These are phyloP conservation scores for Pleomassaria siparia DNA, from an alignment of 2,329 filamentous ascomycete species.

Conservation along the genomic window DNA sequence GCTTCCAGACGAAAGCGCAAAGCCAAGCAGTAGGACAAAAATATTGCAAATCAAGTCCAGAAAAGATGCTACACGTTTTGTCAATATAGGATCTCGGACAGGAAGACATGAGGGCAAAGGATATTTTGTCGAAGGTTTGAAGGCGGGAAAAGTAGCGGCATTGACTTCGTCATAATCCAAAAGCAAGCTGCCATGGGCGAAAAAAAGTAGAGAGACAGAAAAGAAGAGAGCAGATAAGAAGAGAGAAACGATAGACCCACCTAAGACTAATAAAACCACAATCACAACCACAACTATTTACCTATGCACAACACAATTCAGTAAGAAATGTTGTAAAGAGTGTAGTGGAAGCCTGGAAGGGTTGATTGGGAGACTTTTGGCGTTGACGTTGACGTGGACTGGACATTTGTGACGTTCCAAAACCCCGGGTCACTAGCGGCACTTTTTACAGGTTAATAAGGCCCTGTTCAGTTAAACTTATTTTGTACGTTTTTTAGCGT, in stretches of 20 bases:
- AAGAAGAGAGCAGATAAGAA: too few relatives aligned
- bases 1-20: background rate
- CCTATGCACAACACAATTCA: too few relatives aligned
- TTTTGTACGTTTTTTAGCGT: too few relatives aligned
- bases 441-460: too few relatives aligned
- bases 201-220: background rate
- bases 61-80: too few relatives aligned
- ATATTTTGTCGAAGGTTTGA: background rate
- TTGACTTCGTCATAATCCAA: background rate
- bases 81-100: too few relatives aligned
- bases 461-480: too few relatives aligned
- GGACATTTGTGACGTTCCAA: slow-evolving; percentile 27
- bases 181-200: background rate
- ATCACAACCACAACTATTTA: too few relatives aligned
- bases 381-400: too few relatives aligned
- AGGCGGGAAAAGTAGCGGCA: background rate
- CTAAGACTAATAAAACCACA: too few relatives aligned
- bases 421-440: slow-evolving; percentile 31
- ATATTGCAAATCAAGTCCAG: background rate
- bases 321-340: background rate
- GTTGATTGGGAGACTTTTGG: slow-evolving; percentile 18
- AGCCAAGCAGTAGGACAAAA: background rate
- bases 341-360: background rate
- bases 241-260: too few relatives aligned
- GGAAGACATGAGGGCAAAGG: too few relatives aligned